These are phyloP conservation scores for Grigorovia transvaalensis DNA, from an alignment of 805 yeast genomes.

Conservation along the genomic window DNA sequence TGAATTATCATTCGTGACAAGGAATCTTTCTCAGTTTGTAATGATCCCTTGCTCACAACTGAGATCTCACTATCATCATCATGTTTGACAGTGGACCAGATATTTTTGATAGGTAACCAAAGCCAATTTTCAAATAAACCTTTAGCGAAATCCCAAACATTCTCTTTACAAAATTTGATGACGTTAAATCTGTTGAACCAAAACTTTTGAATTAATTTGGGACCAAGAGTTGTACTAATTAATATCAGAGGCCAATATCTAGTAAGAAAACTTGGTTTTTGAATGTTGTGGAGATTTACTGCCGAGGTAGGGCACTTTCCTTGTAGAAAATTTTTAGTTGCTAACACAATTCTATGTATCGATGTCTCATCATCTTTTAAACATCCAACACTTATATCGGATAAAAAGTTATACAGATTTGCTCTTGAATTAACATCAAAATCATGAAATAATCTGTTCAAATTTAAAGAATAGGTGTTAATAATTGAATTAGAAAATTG, in stretches of 20 bases:
- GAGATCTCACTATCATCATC: slow-evolving; percentile 68
- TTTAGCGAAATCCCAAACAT: slow-evolving; percentile 49
- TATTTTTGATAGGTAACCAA: slow-evolving; percentile 58
- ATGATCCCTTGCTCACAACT: slow-evolving; percentile 66
- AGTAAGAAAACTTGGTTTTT: slow-evolving; percentile 33
- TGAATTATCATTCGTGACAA: slow-evolving; percentile 82
- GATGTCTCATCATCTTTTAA: neutral
- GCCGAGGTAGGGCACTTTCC: neutral
- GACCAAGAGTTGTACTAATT: slow-evolving; percentile 38
- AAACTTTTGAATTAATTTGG: slow-evolving; percentile 34
- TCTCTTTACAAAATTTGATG: slow-evolving; percentile 43
- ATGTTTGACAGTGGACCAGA: slow-evolving; percentile 72
- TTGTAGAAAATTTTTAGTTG: neutral
- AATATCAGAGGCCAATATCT: slow-evolving; percentile 61
- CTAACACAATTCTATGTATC: neutral
- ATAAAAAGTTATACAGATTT: slow-evolving; percentile 2
- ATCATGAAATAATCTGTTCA: slow-evolving; percentile 12
- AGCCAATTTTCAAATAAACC: slow-evolving; percentile 82
- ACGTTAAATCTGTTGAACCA: slow-evolving; percentile 47
- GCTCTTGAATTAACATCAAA: neutral
- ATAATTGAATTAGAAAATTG: slow-evolving; percentile 3
- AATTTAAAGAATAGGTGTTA: slow-evolving; percentile 8
- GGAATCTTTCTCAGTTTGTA: slow-evolving; percentile 68
- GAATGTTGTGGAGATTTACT: neutral
- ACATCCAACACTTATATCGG: neutral